phyloP scores from a whole-genome alignment of 2,329 filamentous ascomycete species.

The Claviceps digitariae region DNA sequence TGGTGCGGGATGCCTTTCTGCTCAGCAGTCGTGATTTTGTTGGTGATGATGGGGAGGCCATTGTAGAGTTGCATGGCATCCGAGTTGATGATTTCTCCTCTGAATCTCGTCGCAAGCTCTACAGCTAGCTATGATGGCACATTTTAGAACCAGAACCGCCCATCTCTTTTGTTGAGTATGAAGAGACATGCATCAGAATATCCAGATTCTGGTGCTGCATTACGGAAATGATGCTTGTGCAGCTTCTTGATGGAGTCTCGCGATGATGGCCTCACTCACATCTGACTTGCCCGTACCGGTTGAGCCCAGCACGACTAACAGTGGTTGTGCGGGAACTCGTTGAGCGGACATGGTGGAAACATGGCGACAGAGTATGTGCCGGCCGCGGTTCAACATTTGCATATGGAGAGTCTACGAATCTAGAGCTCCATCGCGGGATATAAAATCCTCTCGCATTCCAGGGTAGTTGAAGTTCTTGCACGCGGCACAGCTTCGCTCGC shows the following conservation, averaged over 20 bases:
- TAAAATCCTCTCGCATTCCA: too few relatives aligned
- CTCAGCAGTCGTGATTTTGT: conserved; percentile 70
- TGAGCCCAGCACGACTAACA: conserved; percentile 74
- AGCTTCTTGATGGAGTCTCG: neutral
- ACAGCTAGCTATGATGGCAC: conserved; percentile 61
- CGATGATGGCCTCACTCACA: conserved; percentile 32
- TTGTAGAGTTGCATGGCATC: conserved; percentile 97
- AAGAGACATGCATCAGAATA: neutral
- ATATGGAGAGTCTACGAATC: conserved; percentile 3
- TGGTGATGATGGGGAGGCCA: conserved; percentile 87
- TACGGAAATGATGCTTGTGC: neutral
- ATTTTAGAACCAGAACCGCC: neutral
- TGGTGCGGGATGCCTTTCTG: conserved; percentile 75
- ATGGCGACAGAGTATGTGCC: conserved; percentile 18
- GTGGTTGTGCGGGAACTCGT: conserved; percentile 36
- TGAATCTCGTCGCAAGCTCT: conserved; percentile 66
- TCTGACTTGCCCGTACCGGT: conserved; percentile 92
- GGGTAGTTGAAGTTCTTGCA: too few relatives aligned
- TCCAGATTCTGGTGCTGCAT: neutral
- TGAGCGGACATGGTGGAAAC: conserved; percentile 25
- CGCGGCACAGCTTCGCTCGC: too few relatives aligned
- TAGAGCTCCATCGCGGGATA: neutral
- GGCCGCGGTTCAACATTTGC: conserved; percentile 16
- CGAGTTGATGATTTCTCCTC: conserved; percentile 91
- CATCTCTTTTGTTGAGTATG: neutral